Evolutionary conservation across 805 yeast species (phyloP), one percentile per base, ranked within the genome.

Genomic region (Lachancea mirantina): DNA sequence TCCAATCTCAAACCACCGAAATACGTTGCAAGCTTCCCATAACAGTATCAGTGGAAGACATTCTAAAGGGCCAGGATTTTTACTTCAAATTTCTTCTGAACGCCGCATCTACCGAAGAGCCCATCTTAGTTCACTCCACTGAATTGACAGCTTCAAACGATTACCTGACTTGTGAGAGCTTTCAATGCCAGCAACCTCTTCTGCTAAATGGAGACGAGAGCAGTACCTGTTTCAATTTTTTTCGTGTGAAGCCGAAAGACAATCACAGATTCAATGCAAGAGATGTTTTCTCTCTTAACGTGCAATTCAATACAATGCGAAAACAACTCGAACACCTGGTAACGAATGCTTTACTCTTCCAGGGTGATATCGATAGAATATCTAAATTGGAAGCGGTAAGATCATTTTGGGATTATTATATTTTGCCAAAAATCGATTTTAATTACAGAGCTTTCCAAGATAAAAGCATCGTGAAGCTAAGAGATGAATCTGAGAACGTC

Each of bases 11-110:
- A 19, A 11, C 23, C 4, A 23, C 41, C 5, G 18, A 26, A 5
- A 36, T 51, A 5, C 35, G 43, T 14, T 44, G 52, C 22, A 39
- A 41, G 24, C 36, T 55, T 7, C 57, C 59, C 3, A 33, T 57
- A 1, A 50, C 55, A 7, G 58, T 57, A 6, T 50, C 59, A 5
- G 57, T 55, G 6, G 60, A 55, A 32, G 60, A 57, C 27, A 49
- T 54, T 14, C 49, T 47, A 32, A 48, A 49, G 22, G 47, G 35
- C 15, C 52, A 47, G 19, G 25, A 40, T 4, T 49, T 54, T 21
- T 49, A 40, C 29, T 57, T 55, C 36, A 54, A 54, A 26, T 55
- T 55, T 27, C 34, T 49, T 10, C 31, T 57, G 8, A 49, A 45
- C 23, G 41, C 59, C 8, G 47, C 56, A 0, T 32, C 41, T 2